These are phyloP conservation scores for Diaporthe capsici DNA, from an alignment of 2,329 filamentous ascomycete species.

Conservation along the genomic window DNA sequence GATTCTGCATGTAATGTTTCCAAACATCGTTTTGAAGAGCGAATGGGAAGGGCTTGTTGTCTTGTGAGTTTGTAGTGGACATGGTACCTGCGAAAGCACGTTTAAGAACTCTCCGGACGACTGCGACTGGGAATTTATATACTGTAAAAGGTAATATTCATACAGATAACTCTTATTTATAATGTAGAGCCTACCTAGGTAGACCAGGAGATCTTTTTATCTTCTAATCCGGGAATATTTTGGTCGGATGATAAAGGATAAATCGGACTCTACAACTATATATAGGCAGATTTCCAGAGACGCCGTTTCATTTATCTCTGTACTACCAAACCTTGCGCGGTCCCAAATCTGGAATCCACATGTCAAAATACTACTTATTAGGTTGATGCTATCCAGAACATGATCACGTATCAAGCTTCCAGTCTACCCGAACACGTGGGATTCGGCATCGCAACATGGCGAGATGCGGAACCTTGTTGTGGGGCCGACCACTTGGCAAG, in stretches of 20 bases:
- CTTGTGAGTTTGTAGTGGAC: background rate
- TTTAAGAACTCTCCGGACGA: background rate
- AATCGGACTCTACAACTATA: background rate
- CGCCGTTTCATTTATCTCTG: background rate
- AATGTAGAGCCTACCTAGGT: too few relatives aligned
- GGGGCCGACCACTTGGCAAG: background rate
- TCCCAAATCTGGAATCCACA: background rate
- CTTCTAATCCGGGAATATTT: too few relatives aligned
- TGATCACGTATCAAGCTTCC: background rate
- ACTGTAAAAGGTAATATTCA: background rate
- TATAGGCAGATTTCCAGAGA: background rate
- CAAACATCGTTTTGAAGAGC: conserved; percentile 10
- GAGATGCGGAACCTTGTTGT: conserved; percentile 11
- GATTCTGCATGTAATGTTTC: conserved; percentile 38
- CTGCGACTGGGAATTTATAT: too few relatives aligned
- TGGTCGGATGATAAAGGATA: background rate
- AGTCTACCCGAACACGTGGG: background rate
- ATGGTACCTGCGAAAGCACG: background rate
- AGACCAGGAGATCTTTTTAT: background rate
- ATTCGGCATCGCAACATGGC: background rate
- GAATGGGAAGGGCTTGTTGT: background rate
- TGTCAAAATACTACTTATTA: background rate
- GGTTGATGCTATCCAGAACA: background rate
- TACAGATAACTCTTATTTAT: background rate
- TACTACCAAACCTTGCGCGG: background rate